These are phyloP conservation scores for Thelephora terrestris DNA, from an alignment of 1,284 basidiomycete genomes.

Conservation along the genomic window DNA sequence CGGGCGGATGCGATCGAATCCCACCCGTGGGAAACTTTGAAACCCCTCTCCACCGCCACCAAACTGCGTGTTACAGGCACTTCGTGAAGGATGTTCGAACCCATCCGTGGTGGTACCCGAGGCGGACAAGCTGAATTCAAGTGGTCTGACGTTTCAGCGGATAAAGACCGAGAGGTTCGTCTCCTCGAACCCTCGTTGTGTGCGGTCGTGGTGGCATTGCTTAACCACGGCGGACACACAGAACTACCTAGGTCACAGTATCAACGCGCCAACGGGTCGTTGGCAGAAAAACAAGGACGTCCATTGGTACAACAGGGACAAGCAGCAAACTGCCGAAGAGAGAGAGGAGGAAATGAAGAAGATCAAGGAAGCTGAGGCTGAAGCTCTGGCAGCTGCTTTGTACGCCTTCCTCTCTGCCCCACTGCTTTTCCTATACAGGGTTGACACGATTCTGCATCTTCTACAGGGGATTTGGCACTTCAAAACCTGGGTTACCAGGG, in stretches of 20 bases:
- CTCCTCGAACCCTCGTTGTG: neutral
- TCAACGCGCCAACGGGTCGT: constrained; percentile 85
- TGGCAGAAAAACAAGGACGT: constrained; percentile 96
- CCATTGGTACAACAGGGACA: constrained; percentile 83
- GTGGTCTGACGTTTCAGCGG: constrained; percentile 82
- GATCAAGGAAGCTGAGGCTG: constrained; percentile 80
- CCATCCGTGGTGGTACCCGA: constrained; percentile 74
- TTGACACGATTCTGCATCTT: too few species aligned
- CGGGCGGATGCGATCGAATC: too few species aligned
- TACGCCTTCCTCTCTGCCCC: constrained; percentile 26
- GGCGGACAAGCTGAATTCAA: constrained; percentile 89
- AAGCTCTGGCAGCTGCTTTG: constrained; percentile 75
- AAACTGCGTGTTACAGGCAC: too few species aligned
- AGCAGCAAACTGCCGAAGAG: constrained; percentile 31
- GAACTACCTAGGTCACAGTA: constrained; percentile 87
- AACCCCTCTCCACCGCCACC: too few species aligned
- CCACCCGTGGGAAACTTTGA: too few species aligned
- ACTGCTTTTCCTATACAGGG: neutral
- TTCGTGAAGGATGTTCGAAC: constrained; percentile 55
- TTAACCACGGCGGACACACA: constrained; percentile 21
- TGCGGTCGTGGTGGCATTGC: too few species aligned
- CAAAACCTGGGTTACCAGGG: constrained; percentile 8
- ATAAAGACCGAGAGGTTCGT: constrained; percentile 82
- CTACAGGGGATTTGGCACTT: constrained; percentile 52
- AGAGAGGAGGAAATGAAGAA: constrained; percentile 63